phyloP scores from a whole-genome alignment of 768 basidiomycete genomes.

The Galerina sulciceps region DNA sequence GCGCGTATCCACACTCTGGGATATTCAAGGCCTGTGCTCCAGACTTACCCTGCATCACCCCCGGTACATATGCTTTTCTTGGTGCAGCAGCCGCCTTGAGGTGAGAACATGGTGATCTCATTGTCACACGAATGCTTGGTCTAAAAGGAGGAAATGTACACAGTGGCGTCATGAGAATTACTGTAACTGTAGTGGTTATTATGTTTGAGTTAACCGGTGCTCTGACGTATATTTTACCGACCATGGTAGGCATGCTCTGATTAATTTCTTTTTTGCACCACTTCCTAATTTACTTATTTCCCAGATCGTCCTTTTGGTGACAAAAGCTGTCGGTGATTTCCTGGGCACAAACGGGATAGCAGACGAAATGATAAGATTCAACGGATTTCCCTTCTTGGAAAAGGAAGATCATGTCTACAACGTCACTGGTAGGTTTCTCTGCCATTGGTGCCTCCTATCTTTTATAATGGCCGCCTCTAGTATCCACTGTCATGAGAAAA shows the following conservation, averaged over 20 bases:
- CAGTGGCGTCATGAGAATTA: constrained; percentile 96
- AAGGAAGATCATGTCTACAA: constrained; percentile 94
- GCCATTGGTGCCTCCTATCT: constrained; percentile 4
- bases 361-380: constrained; percentile 96
- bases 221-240: constrained; percentile 94
- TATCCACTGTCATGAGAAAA: constrained; percentile 88
- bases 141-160: constrained; percentile 1
- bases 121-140: background rate
- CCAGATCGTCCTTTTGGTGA: constrained; percentile 94
- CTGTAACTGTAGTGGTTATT: constrained; percentile 97
- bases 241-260: constrained; percentile 68
- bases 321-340: constrained; percentile 96
- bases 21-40: constrained; percentile 91
- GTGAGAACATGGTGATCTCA: constrained; percentile 41
- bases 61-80: constrained; percentile 96
- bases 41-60: constrained; percentile 95
- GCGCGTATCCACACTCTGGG: constrained; percentile 81
- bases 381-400: constrained; percentile 96
- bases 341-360: constrained; percentile 94
- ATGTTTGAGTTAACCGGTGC: constrained; percentile 99
- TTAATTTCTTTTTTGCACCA: background rate
- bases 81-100: constrained; percentile 96
- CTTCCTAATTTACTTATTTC: constrained; percentile 16
- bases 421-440: constrained; percentile 69
- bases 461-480: constrained; percentile 41